A percentile compares a stretch with the other conserved stretches of the same genome.
Conservation (phyloP, 257 asterid genomes). For the Gentiana straminea region DNA sequence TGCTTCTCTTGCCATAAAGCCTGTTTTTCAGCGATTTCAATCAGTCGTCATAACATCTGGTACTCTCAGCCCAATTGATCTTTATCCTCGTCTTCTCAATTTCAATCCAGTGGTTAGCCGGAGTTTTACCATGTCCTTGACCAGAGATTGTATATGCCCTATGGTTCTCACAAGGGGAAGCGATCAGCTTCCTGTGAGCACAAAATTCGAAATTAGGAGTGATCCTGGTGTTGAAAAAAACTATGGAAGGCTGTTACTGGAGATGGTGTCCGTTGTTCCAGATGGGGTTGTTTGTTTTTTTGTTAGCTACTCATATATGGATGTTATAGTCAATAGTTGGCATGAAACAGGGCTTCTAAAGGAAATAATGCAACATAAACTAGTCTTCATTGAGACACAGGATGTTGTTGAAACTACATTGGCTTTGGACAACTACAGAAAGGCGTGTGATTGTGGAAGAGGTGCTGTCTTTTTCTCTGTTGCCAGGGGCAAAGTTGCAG, state of each 20-base stretch:
- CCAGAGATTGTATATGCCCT: conserved; percentile 98
- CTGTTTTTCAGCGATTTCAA: conserved; percentile 93
- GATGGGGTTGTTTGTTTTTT: conserved; percentile 97
- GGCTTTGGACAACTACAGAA: conserved; percentile 91
- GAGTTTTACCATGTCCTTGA: conserved; percentile 92
- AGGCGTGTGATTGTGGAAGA: conserved; percentile 99
- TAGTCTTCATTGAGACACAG: conserved; percentile 95
- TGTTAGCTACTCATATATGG: conserved; percentile 98
- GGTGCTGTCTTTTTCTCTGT: conserved; percentile 99
- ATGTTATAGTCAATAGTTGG: conserved; percentile 97
- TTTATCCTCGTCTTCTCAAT: conserved; percentile 90
- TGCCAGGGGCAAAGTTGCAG: conserved; percentile 99
- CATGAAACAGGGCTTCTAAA: conserved; percentile 88
- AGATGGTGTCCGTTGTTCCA: conserved; percentile 95
- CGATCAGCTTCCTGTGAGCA: conserved; percentile 98
- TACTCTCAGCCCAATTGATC: conserved; percentile 97
- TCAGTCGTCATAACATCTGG: conserved; percentile 98
- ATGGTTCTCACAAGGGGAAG: conserved; percentile 99
- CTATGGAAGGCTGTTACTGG: conserved; percentile 90
- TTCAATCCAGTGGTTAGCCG: conserved; percentile 92
- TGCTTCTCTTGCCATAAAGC: conserved; percentile 98
- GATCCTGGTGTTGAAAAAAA: conserved; percentile 98
- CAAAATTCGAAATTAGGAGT: conserved; percentile 87
- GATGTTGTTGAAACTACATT: conserved; percentile 98
- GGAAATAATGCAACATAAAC: conserved; percentile 99